phyloP scores from a whole-genome alignment of 208 protist genomes.

The Leishmania tropica region DNA sequence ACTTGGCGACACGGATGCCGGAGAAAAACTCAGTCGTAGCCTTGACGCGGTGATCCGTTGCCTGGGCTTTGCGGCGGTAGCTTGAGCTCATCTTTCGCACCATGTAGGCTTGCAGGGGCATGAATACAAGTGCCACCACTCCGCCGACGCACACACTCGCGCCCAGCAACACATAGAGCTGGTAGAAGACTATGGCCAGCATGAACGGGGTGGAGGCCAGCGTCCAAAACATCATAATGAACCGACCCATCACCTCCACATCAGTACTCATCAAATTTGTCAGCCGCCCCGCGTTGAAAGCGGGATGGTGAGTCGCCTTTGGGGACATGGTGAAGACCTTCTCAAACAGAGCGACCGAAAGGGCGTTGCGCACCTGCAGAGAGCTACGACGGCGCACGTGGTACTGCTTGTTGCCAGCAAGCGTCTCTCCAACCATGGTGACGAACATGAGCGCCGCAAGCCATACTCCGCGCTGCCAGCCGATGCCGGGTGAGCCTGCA shows the following conservation, averaged over 20 bases:
- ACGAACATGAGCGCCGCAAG: conserved; percentile 5
- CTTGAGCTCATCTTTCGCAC: conserved; percentile 34
- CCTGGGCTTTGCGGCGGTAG: conserved; percentile 25
- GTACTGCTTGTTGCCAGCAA: conserved; percentile 26
- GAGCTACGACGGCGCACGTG: conserved; percentile 28
- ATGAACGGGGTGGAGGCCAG: conserved; percentile 61
- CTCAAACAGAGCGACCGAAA: conserved; percentile 72
- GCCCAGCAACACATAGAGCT: conserved; percentile 64
- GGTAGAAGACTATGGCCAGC: conserved; percentile 42
- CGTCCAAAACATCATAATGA: conserved; percentile 59
- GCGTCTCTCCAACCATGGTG: background rate
- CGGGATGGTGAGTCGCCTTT: conserved; percentile 56
- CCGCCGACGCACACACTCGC: conserved; percentile 65
- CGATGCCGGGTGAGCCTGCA: background rate
- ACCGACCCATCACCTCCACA: conserved; percentile 42
- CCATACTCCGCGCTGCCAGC: conserved; percentile 8
- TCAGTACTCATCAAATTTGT: conserved; percentile 73
- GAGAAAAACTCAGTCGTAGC: conserved; percentile 89
- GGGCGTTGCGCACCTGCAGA: conserved; percentile 62
- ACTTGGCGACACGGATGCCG: conserved; percentile 90
- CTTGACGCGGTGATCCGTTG: conserved; percentile 85
- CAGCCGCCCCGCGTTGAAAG: conserved; percentile 1
- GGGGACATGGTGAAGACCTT: conserved; percentile 75
- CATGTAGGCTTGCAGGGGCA: conserved; percentile 63
- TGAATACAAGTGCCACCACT: conserved; percentile 51